Conservation (phyloP, 2,329 filamentous ascomycete genomes). For the Calonectria pauciramosa region DNA sequence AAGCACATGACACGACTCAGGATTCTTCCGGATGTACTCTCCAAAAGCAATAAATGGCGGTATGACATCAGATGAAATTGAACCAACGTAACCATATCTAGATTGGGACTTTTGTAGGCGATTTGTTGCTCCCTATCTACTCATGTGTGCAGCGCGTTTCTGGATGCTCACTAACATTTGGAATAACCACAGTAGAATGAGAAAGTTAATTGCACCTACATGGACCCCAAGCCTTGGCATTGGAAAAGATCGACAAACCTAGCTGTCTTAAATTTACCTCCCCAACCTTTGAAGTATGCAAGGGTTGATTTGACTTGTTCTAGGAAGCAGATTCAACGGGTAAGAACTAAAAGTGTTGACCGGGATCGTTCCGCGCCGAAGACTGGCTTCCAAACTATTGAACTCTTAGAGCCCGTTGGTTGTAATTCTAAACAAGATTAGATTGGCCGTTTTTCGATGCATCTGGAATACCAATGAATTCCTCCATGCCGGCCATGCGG, state of each 20-base stretch:
- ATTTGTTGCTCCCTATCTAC: neutral
- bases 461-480: too few species aligned
- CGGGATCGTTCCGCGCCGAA: conserved; percentile 1
- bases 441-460: too few species aligned
- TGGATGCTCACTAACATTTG: neutral
- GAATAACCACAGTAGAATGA: neutral
- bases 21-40: neutral
- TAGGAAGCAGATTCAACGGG: neutral
- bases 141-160: neutral
- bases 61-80: neutral
- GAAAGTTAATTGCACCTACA: neutral
- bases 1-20: neutral
- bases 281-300: neutral
- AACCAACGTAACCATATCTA: neutral
- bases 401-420: neutral
- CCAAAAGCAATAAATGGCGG: neutral
- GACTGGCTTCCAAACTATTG: conserved; percentile 1
- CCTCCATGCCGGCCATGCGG: too few species aligned
- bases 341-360: neutral
- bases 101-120: neutral
- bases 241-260: neutral
- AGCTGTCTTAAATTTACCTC: neutral
- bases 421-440: too few species aligned
- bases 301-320: neutral
- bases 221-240: neutral